Evolutionary conservation across 305 asterid genomes (phyloP), one percentile per base, ranked within the genome.

Genomic region (Plantago lanceolata): DNA sequence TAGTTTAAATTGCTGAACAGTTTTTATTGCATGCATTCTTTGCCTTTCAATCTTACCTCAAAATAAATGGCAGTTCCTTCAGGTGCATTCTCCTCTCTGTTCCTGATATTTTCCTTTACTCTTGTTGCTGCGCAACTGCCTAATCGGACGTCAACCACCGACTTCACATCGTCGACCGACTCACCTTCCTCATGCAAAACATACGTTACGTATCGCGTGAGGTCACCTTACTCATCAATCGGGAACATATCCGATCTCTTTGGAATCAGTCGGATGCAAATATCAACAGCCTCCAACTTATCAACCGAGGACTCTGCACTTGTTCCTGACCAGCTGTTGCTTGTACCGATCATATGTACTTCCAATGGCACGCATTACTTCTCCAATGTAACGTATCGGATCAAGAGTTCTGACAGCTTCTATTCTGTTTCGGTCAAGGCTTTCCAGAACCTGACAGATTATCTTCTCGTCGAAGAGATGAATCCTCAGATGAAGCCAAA

Each of bases 221-320:
- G 12, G 19, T 12, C 84, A 4, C 99, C 97, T 4, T 83, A 68
- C 45, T 85, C 81, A 50, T 87, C 90, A 58, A 64, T 93, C 18
- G 99, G 96, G 65, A 68, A 91, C 72, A 67, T 93, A n/a, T 88
- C 85, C 31, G 97, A 90, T 31, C 93, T 90, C 31, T 90, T 93
- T 82, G 73, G 93, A 15, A 72, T 84, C 59, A 87, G 95, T 79
- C 86, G 99, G 7, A 78, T 72, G 59, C 65, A 64, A 84, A 93
- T 93, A 6, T 72, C 97, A 0, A 67, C 50, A 0, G 85, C 97
- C 1, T 87, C 93, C 73, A 93, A 79, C 35, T 80, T 93, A 37
- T 76, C 90, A 4, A 33, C 72, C 11, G 80, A 79, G 4, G 31
- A 55, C 43, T 11, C 84, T 31, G 73, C 88, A n/a, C 86, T 93